Percentiles rank a stretch among this genome's conserved stretches.
Conservation (phyloP, 495 filamentous ascomycete genomes). For the Usnea hakonensis region DNA sequence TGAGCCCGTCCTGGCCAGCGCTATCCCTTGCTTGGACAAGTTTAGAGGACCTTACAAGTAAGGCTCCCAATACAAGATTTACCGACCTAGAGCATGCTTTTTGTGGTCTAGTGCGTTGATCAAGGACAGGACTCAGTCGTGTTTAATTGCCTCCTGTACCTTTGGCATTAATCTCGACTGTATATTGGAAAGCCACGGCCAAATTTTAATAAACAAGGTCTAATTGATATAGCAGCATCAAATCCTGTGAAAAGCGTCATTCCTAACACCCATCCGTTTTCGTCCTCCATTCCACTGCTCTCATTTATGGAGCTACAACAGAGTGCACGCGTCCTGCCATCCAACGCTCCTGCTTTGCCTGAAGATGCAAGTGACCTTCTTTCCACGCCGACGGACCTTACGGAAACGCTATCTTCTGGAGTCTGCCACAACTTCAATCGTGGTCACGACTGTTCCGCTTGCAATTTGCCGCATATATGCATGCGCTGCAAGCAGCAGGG, state of each 20-base stretch:
- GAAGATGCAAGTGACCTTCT: neutral
- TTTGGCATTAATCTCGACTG: conserved; percentile 11
- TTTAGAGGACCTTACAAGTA: conserved; percentile 15
- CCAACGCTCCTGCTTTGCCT: conserved; percentile 32
- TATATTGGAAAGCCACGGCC: conserved; percentile 9
- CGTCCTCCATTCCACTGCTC: conserved; percentile 14
- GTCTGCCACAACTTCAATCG: conserved; percentile 9
- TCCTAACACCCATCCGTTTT: conserved; percentile 14
- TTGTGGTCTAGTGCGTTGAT: conserved; percentile 10
- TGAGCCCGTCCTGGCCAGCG: conserved; percentile 1
- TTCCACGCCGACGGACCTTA: conserved; percentile 17
- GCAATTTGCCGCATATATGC: conserved; percentile 4
- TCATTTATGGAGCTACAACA: conserved; percentile 21
- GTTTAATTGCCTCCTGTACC: conserved; percentile 20
- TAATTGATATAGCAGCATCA: conserved; percentile 3
- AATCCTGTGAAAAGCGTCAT: conserved; percentile 9
- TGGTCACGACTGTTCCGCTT: conserved; percentile 10
- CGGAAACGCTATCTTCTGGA: neutral
- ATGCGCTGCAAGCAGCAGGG: conserved; percentile 3
- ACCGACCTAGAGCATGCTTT: conserved; percentile 3
- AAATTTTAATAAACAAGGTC: neutral
- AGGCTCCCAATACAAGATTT: conserved; percentile 16
- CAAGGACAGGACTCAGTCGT: conserved; percentile 14
- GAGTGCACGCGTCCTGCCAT: conserved; percentile 33
- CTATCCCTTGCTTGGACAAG: conserved; percentile 21